These are phyloP conservation scores for Scedosporium aurantiacum DNA, from an alignment of 2,329 filamentous ascomycete species.

Conservation along the genomic window DNA sequence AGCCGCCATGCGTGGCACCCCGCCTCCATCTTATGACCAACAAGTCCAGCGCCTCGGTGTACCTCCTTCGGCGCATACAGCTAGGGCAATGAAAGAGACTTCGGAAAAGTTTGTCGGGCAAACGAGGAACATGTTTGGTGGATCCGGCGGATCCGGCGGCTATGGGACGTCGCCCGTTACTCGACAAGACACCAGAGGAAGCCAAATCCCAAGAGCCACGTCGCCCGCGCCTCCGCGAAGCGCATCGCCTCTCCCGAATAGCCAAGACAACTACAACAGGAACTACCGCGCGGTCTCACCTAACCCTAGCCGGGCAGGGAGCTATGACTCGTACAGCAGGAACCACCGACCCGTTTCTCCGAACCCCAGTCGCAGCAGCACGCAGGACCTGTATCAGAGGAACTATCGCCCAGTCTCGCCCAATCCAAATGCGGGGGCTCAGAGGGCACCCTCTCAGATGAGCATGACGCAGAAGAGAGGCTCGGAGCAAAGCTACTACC, in stretches of 20 bases:
- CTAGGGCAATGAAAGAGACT: constrained; percentile 89
- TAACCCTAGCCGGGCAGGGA: constrained; percentile 40
- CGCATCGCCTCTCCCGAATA: constrained; percentile 50
- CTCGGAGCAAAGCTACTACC: constrained; percentile 40
- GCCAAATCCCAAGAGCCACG: constrained; percentile 45
- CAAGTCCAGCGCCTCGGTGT: constrained; percentile 72
- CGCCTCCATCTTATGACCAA: constrained; percentile 78
- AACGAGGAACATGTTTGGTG: constrained; percentile 63
- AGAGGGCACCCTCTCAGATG: constrained; percentile 25
- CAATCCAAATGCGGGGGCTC: constrained; percentile 11
- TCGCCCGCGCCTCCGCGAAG: constrained; percentile 60
- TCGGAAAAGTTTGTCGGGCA: constrained; percentile 81
- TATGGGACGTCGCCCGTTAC: constrained; percentile 27
- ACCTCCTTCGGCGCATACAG: constrained; percentile 84
- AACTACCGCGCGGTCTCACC: constrained; percentile 45
- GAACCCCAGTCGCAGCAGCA: constrained; percentile 41
- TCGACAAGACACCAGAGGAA: constrained; percentile 47
- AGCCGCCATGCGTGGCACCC: constrained; percentile 58
- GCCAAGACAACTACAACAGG: constrained; percentile 28
- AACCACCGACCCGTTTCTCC: constrained; percentile 45
- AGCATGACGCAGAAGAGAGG: constrained; percentile 31
- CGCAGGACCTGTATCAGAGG: constrained; percentile 24
- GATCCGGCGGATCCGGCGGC: constrained; percentile 23
- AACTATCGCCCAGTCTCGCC: constrained; percentile 21
- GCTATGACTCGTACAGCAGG: constrained; percentile 27